phyloP scores from a whole-genome alignment of 371 early-diverging fungal species.

The Dipsacomyces acuminosporus region DNA sequence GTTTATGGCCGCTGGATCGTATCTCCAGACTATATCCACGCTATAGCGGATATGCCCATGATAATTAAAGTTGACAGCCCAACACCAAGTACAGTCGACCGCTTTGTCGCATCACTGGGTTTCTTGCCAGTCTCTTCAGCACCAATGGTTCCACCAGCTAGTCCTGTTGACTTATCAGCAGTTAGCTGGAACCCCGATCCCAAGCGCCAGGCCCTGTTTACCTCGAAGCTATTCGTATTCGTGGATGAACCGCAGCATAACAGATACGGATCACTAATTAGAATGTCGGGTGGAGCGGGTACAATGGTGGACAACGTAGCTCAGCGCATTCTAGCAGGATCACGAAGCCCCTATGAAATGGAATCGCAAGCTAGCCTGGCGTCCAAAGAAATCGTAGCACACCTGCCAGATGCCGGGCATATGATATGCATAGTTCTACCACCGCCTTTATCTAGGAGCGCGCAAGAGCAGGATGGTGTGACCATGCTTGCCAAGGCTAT shows the following conservation, averaged over 20 bases:
- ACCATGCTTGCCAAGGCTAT: background rate
- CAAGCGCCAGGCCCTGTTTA: slow-evolving; percentile 17
- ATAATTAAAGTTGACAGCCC: slow-evolving; percentile 3
- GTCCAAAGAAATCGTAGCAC: background rate
- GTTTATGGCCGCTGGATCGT: slow-evolving; percentile 12
- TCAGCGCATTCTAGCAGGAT: background rate
- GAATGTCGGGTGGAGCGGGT: slow-evolving; percentile 9
- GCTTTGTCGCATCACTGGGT: slow-evolving; percentile 6
- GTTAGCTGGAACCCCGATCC: slow-evolving; percentile 12
- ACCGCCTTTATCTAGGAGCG: background rate
- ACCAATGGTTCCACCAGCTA: slow-evolving; percentile 9
- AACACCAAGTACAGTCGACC: slow-evolving; percentile 1
- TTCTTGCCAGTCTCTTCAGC: slow-evolving; percentile 9
- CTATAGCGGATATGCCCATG: background rate
- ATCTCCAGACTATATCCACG: slow-evolving; percentile 12
- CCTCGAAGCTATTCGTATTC: slow-evolving; percentile 12
- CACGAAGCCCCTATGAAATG: background rate
- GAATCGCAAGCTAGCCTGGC: background rate
- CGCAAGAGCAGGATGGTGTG: background rate
- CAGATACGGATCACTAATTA: slow-evolving; percentile 6
- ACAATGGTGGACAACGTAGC: background rate
- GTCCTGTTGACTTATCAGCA: slow-evolving; percentile 15
- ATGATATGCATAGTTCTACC: slow-evolving; percentile 20
- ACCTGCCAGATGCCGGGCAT: background rate
- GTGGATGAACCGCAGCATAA: slow-evolving; percentile 10